phyloP scores from a whole-genome alignment of 495 filamentous ascomycete genomes.

The Penicillium fimorum region DNA sequence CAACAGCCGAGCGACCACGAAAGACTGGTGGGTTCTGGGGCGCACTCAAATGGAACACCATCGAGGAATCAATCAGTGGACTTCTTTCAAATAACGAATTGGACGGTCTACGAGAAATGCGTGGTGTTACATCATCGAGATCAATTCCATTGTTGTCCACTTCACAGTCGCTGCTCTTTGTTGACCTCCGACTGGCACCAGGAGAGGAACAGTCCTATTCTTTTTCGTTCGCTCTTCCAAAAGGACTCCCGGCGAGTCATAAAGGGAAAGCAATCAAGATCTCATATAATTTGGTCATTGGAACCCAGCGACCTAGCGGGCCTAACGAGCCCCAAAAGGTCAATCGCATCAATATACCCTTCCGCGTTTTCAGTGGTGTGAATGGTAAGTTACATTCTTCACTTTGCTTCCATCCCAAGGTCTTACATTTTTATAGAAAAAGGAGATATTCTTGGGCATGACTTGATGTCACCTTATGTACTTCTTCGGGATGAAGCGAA shows the following conservation, averaged over 20 bases:
- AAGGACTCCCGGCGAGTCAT: slow-evolving; percentile 84
- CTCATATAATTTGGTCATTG: slow-evolving; percentile 85
- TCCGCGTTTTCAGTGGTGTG: slow-evolving; percentile 89
- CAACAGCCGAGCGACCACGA: slow-evolving; percentile 60
- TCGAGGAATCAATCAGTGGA: slow-evolving; percentile 85
- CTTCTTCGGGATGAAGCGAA: slow-evolving; percentile 80
- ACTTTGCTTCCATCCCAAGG: background rate
- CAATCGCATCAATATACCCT: slow-evolving; percentile 88
- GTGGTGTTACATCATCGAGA: slow-evolving; percentile 72
- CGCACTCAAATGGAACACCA: slow-evolving; percentile 81
- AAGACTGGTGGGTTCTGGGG: slow-evolving; percentile 77
- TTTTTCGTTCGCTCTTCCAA: slow-evolving; percentile 82
- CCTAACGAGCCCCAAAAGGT: slow-evolving; percentile 74
- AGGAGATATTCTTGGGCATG: slow-evolving; percentile 72
- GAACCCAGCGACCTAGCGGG: slow-evolving; percentile 81
- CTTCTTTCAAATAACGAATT: slow-evolving; percentile 80
- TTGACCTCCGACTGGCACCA: slow-evolving; percentile 81
- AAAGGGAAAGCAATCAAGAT: slow-evolving; percentile 94
- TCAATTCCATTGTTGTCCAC: slow-evolving; percentile 88
- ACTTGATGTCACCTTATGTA: slow-evolving; percentile 91
- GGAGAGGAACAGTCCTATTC: slow-evolving; percentile 86
- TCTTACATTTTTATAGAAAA: slow-evolving; percentile 45
- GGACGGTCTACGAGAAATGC: slow-evolving; percentile 93
- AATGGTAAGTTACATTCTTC: slow-evolving; percentile 53
- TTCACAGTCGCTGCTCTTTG: slow-evolving; percentile 95